Percentiles rank a stretch among this genome's conserved stretches.
Conservation (phyloP, 2,329 filamentous ascomycete genomes). For the Xylogone sp. region DNA sequence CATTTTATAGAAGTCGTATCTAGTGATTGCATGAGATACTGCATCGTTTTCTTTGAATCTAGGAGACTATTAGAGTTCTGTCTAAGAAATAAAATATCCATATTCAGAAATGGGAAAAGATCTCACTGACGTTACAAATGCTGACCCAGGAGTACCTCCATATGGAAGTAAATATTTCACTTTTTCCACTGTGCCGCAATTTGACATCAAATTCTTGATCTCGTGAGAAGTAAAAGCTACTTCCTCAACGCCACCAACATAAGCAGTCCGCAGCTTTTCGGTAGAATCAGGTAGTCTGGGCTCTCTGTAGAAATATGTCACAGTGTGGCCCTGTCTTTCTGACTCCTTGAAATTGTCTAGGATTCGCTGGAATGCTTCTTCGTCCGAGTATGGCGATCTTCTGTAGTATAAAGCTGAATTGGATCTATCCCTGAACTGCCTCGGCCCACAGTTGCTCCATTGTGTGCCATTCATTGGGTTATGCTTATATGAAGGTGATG, state of each 20-base stretch:
- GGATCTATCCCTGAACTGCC: slow-evolving; percentile 3
- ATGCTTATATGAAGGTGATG: neutral
- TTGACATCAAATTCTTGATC: slow-evolving; percentile 15
- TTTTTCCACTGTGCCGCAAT: slow-evolving; percentile 17
- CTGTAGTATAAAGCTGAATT: slow-evolving; percentile 5
- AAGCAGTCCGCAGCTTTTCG: slow-evolving; percentile 9
- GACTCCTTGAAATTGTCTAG: neutral
- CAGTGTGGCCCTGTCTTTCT: neutral
- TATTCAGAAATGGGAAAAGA: neutral
- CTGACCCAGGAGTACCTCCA: neutral
- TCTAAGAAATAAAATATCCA: neutral
- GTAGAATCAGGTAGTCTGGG: neutral
- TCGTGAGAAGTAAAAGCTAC: slow-evolving; percentile 11
- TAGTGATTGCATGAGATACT: neutral
- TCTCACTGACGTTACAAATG: slow-evolving; percentile 19
- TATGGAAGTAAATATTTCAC: slow-evolving; percentile 12
- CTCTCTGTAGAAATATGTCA: slow-evolving; percentile 1
- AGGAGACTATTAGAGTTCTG: neutral
- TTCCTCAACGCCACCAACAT: slow-evolving; percentile 7
- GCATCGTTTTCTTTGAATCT: neutral
- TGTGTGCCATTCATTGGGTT: neutral
- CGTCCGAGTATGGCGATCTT: neutral
- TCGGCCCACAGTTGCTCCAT: neutral
- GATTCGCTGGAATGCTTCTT: neutral
- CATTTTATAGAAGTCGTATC: neutral